phyloP scores from a whole-genome alignment of 306 rosid genomes.

The Begonia loranthoides region DNA sequence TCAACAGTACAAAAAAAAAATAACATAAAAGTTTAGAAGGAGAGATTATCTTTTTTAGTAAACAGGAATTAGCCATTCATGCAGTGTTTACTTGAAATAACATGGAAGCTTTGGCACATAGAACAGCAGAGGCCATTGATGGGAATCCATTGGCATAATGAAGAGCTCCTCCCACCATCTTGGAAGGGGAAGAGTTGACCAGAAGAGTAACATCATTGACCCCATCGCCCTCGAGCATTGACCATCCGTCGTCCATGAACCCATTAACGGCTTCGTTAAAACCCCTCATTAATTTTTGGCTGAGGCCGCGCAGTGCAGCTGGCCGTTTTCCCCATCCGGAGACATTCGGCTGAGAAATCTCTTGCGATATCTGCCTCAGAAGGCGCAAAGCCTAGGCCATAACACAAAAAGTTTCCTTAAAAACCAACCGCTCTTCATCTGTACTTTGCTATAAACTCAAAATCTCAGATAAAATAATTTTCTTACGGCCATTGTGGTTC shows the following conservation, averaged over 20 bases:
- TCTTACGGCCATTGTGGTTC: slow-evolving; percentile 91
- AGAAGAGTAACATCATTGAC: slow-evolving; percentile 80
- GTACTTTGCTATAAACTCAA: neutral
- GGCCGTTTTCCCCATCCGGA: slow-evolving; percentile 92
- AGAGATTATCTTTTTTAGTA: neutral
- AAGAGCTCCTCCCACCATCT: slow-evolving; percentile 26
- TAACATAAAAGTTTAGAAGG: neutral
- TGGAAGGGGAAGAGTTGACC: slow-evolving; percentile 61
- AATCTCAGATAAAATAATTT: neutral
- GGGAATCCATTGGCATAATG: neutral
- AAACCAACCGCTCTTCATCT: neutral
- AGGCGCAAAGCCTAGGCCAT: slow-evolving; percentile 66
- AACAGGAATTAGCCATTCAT: neutral
- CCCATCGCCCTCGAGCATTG: slow-evolving; percentile 66
- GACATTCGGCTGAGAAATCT: slow-evolving; percentile 69
- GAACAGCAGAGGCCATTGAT: slow-evolving; percentile 56
- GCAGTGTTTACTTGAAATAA: slow-evolving; percentile 32
- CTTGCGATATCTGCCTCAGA: slow-evolving; percentile 84
- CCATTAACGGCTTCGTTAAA: slow-evolving; percentile 97
- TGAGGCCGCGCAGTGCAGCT: slow-evolving; percentile 77
- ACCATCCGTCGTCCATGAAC: slow-evolving; percentile 86
- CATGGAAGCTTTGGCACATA: slow-evolving; percentile 99
- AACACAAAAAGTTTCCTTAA: neutral
- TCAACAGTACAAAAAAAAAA: neutral
- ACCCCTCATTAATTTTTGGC: slow-evolving; percentile 91